phyloP scores from a whole-genome alignment of 2,329 filamentous ascomycete genomes.

The Sarocladiaceae sp. region DNA sequence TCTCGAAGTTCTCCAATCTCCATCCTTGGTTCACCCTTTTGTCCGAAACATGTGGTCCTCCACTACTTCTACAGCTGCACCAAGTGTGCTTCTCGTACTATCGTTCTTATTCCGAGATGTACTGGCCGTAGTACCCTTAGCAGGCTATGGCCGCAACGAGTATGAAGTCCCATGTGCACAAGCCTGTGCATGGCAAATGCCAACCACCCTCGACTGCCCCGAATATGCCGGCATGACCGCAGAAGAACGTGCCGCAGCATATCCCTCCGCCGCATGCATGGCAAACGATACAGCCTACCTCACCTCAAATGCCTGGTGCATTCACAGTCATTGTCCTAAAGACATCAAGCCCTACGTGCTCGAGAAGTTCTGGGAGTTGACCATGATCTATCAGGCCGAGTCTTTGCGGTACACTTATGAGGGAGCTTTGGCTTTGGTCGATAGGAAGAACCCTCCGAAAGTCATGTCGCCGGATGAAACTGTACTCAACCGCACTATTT shows the following conservation, averaged over 20 bases:
- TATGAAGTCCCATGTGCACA: conserved; percentile 14
- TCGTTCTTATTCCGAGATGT: neutral
- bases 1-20: too few relatives aligned
- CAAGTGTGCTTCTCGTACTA: neutral
- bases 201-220: conserved; percentile 16
- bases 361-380: conserved; percentile 17
- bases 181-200: conserved; percentile 16
- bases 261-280: conserved; percentile 16
- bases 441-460: neutral
- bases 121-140: neutral
- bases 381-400: conserved; percentile 12
- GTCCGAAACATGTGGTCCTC: neutral
- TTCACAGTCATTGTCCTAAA: neutral
- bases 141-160: conserved; percentile 15
- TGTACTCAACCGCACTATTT: conserved; percentile 11
- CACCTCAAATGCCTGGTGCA: conserved; percentile 19
- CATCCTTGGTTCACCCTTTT: too few relatives aligned
- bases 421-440: conserved; percentile 10
- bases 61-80: neutral
- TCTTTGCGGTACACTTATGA: conserved; percentile 13
- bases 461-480: conserved; percentile 1
- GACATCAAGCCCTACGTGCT: conserved; percentile 8
- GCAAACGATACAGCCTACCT: conserved; percentile 15
- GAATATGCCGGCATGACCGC: conserved; percentile 17
- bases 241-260: conserved; percentile 13